Percentiles rank a stretch among this genome's conserved stretches.
These are phyloP conservation scores for Warburgia ugandensis DNA, from an alignment of 164 flowering plant genomes.

Conservation along the genomic window DNA sequence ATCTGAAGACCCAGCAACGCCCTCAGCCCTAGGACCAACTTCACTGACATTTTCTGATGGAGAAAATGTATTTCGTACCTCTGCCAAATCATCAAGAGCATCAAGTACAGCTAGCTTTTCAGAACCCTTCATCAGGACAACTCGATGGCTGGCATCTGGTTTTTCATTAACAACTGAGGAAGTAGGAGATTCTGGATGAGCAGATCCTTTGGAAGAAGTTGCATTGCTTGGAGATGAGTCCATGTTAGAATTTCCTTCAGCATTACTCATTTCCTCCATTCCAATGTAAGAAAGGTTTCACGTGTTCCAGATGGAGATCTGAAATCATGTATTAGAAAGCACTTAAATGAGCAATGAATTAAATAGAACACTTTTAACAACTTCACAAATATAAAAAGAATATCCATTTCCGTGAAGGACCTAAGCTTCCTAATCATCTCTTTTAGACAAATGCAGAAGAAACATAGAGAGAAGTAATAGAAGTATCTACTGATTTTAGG, in stretches of 20 bases:
- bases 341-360: background rate
- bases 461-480: too few species aligned
- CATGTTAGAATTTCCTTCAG: conserved; percentile 20
- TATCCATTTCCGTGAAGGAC: background rate
- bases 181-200: conserved; percentile 9
- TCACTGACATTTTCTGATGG: conserved; percentile 1
- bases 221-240: conserved; percentile 16
- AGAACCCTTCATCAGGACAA: conserved; percentile 7
- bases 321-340: conserved; percentile 5
- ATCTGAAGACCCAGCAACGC: background rate
- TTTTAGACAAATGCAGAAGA: too few species aligned
- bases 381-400: background rate
- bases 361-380: too few species aligned
- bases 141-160: conserved; percentile 13
- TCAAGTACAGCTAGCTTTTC: conserved; percentile 10
- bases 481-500: too few species aligned
- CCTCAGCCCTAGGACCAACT: conserved; percentile 5
- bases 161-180: conserved; percentile 13
- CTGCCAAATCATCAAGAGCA: conserved; percentile 10
- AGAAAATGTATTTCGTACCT: conserved; percentile 11
- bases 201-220: conserved; percentile 14
- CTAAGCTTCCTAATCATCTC: background rate
- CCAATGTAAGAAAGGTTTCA: background rate
- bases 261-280: conserved; percentile 39
- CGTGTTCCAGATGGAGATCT: conserved; percentile 14